Base-by-base conservation (phyloP, 129 eudicot genomes). In the Rutidosis leptorrhynchoides region DNA sequence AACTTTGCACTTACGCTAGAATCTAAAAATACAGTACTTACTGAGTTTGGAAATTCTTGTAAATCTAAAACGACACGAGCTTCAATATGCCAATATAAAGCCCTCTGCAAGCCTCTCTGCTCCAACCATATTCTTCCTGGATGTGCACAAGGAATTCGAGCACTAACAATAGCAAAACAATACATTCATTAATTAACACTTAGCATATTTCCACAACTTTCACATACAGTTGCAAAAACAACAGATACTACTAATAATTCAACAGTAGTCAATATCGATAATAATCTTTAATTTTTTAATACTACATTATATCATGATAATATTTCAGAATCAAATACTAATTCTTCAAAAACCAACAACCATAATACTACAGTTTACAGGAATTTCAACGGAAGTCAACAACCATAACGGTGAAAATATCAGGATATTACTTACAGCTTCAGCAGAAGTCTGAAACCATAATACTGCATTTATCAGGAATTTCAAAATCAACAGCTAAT, bases 51-150 rank as follows among this genome's bases (percentile, higher is more conserved):
- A 74, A 92, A 46, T 73, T 92, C 98, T 78, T 83, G 86, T 66
- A 92, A 94, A 92, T 92, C 98, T 79, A 92, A 79, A 33, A 92
- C 98, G 55, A 88, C 95, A 20, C 96, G 98, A 70, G 96, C 96
- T 80, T 92, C 98, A 64, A 92, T 92, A 72, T 85, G 96, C 96
- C 98, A 92, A 77, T 88, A 92, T 22, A 88, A 68, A 17, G 98
- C 85, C 69, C 90, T 82, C 71, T 92, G 96, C 77, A 88, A 69
- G 37, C 98, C 98, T 88, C 96, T 84, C 56, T 92, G 98, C 69
- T 92, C 95, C 82, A 92, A 78, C 98, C 98, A 92, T 81, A 92
- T 83, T 74, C 98, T 69, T 71, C 96, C 98, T 6, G 96, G 95
- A 71, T 83, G 83, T 30, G 91, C 89, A 54, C 98, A 92, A 12